Percentiles rank a stretch among this genome's conserved stretches.
phyloP scores from a whole-genome alignment of 306 rosid genomes.

The Alnus rubra region DNA sequence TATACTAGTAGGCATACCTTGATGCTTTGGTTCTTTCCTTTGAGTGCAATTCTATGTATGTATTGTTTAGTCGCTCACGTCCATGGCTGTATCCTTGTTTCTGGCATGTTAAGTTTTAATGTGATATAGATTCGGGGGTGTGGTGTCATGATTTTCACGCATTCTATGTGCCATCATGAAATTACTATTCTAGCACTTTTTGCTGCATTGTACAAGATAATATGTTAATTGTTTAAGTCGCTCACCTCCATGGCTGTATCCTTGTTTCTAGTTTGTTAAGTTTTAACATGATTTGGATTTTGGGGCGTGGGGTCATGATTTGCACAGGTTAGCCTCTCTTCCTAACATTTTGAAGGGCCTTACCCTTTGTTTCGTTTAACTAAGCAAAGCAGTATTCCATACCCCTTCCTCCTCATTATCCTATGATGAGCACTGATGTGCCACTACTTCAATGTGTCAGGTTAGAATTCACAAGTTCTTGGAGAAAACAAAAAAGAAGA shows the following conservation, averaged over 20 bases:
- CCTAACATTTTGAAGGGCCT: slow-evolving; percentile 20
- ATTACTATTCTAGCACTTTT: too few relatives aligned
- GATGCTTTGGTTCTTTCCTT: too few relatives aligned
- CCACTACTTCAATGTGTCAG: slow-evolving; percentile 48
- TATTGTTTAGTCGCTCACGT: too few relatives aligned
- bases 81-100: too few relatives aligned
- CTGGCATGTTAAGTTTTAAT: too few relatives aligned
- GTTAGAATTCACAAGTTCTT: slow-evolving; percentile 77
- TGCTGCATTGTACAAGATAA: too few relatives aligned
- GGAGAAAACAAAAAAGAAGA: slow-evolving; percentile 61
- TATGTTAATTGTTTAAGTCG: background rate
- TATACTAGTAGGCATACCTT: too few relatives aligned
- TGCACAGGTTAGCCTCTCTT: background rate
- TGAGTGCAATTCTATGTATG: too few relatives aligned
- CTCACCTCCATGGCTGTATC: background rate
- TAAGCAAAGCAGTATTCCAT: slow-evolving; percentile 6
- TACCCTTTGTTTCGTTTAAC: slow-evolving; percentile 5
- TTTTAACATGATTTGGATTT: slow-evolving; percentile 4
- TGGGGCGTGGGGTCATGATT: background rate
- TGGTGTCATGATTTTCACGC: background rate
- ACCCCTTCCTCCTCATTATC: background rate
- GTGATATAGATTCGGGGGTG: background rate
- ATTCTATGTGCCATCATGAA: too few relatives aligned
- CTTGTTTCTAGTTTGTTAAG: background rate
- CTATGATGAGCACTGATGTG: slow-evolving; percentile 27